Evolutionary conservation across 495 filamentous ascomycete species (phyloP), one percentile per base, ranked within the genome.

Genomic region (Aspergillus panamensis): DNA sequence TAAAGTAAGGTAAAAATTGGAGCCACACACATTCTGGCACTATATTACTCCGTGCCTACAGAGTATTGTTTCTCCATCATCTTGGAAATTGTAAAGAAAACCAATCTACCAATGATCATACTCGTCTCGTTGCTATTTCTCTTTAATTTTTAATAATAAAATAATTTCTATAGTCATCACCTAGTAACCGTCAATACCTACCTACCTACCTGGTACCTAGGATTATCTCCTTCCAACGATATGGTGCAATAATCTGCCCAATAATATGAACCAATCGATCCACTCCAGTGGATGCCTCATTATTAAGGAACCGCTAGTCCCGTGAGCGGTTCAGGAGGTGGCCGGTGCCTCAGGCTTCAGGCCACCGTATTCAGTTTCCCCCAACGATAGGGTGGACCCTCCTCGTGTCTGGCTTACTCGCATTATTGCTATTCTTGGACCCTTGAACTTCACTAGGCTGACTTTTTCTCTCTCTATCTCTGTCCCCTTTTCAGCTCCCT

Each of bases 241-340:
- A 35, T 55, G 53, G 32, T 33, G 52, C 39, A 14, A 45, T 17
- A 54, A 45, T 54, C 40, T 39, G 13, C 31, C 52, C 39, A 53
- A 43, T n/a, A n/a, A n/a, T n/a, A n/a, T 53, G n/a, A 30, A 43
- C 31, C 39, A 55, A 55, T 32, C 40, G 29, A 33, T 45, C 29
- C 55, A 58, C 37, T 33, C 8, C 44, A 19, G 25, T 3, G 47
- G n/a, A 39, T 44, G 55, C 55, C 47, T 57, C 7, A 57, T 0
- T 2, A 29, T 35, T 48, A 19, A 52, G 48, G 48, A 51, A 51
- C 14, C 16, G 14, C 7, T 6, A 19, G 5, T 6, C 42, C 42
- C 16, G 17, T 39, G 35, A 48, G 31, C 33, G 20, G 17, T 12
- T 58, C 56, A 58, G 56, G 56, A 58, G 56, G 56, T 25, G 48